Conservation (phyloP, 257 asterid species). For the Nicotiana paniculata region DNA sequence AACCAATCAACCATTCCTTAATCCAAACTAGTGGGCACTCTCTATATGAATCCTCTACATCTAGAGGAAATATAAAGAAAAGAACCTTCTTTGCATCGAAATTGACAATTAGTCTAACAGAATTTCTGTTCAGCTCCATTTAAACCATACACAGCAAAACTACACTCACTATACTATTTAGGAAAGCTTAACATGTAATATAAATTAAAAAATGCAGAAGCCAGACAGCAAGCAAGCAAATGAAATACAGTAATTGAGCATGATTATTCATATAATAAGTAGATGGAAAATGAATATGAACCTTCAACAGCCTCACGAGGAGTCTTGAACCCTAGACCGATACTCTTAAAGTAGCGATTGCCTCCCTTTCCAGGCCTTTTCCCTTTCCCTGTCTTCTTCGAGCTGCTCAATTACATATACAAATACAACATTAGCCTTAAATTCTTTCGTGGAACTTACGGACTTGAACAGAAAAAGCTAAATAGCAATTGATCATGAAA, state of each 20-base stretch:
- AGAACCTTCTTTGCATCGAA: background rate
- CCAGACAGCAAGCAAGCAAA: background rate
- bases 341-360: slow-evolving; percentile 37
- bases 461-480: background rate
- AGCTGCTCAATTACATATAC: slow-evolving; percentile 13
- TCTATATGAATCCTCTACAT: background rate
- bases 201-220: background rate
- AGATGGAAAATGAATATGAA: background rate
- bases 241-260: background rate
- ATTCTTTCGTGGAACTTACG: background rate
- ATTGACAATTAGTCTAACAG: background rate
- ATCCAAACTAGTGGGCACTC: background rate
- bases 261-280: background rate
- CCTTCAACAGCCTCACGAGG: slow-evolving; percentile 41
- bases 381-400: slow-evolving; percentile 43
- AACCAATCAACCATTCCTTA: background rate
- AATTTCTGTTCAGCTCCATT: background rate
- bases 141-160: background rate
- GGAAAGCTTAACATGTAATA: background rate
- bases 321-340: slow-evolving; percentile 38
- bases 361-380: slow-evolving; percentile 47
- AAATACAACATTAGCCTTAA: background rate
- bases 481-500: background rate
- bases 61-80: background rate
- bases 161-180: background rate